Base-by-base conservation (phyloP, 257 asterid genomes). In the Osmanthus fragrans region DNA sequence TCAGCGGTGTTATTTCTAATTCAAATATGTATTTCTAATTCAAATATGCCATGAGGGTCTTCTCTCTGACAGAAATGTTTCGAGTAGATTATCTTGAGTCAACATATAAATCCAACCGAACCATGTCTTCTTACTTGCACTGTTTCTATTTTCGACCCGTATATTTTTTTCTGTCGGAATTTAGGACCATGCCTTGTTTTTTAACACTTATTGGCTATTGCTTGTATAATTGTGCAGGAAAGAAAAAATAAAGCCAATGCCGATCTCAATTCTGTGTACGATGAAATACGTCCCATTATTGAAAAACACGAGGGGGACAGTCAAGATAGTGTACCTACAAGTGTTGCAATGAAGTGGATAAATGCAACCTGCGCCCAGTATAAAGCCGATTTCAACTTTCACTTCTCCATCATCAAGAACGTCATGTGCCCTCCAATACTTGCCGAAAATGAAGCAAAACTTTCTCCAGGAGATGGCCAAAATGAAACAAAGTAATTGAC, bases 221-320 rank as follows among this genome's bases (percentile, higher is more conserved):
- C 2, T 29, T 73, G 23, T 79, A 60, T 65, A 16, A 30, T 71
- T 69, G 10, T 80, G 83, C 86, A 93, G 99, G 95, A 87, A 85
- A 68, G 87, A 6, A 96, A 81, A 85, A 87, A 74, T 34, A 80
- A 86, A 74, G 96, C 97, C 13, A 77, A 83, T 19, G 72, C 89
- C 3, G 89, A 88, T 70, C 96, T 96, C 30, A 87, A 87, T 65
- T 73, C 86, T 7, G 37, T 96, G 81, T 90, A 96, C 9, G 91
- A 93, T 80, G 97, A 93, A 80, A 93, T 96, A 73, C 97, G 99
- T 15, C 98, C 99, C 0, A 92, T 89, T 34, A 93, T 96, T 68
- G 98, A 93, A 83, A 92, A 87, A 81, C 96, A 89, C 7, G 98
- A 88, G 81, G 90, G 90, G 82, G 97, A 96, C 77, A 87, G 84